phyloP scores from a whole-genome alignment of 176 grass and related monocot species.

The Oryza coarctata region DNA sequence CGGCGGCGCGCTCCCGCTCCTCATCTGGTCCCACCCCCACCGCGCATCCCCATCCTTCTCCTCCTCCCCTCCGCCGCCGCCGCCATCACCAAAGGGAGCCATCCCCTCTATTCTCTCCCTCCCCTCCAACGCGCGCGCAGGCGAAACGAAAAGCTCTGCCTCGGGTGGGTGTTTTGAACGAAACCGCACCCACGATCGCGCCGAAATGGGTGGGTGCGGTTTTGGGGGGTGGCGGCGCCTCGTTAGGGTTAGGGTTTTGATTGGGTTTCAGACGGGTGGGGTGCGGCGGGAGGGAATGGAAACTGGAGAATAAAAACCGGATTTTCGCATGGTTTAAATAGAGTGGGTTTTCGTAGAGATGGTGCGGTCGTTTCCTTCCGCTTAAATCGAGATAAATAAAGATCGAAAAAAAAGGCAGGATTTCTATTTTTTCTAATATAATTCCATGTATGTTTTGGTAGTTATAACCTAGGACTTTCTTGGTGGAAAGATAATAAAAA shows the following conservation, averaged over 20 bases:
- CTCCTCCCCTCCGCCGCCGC: neutral
- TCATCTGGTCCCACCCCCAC: neutral
- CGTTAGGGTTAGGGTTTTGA: constrained; percentile 49
- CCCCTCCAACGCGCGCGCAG: constrained; percentile 11
- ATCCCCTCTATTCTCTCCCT: neutral
- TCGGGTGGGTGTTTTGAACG: constrained; percentile 22
- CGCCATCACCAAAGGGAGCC: constrained; percentile 47
- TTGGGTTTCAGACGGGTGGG: neutral
- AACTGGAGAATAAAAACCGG: no score
- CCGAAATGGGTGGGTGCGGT: constrained; percentile 19
- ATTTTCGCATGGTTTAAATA: neutral
- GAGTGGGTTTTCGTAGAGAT: no score
- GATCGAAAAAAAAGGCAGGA: no score
- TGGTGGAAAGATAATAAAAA: no score
- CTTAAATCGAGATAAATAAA: neutral
- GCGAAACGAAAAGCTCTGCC: neutral
- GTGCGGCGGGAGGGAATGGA: neutral
- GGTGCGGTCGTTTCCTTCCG: neutral
- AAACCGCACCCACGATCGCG: neutral
- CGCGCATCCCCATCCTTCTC: neutral
- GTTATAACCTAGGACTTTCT: no score
- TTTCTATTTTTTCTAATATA: no score
- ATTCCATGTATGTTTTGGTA: no score
- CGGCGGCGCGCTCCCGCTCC: constrained; percentile 38
- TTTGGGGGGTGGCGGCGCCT: constrained; percentile 25